These are phyloP conservation scores for Amaranthus hypochondriacus DNA, from an alignment of 148 eudicot genomes.

Conservation along the genomic window DNA sequence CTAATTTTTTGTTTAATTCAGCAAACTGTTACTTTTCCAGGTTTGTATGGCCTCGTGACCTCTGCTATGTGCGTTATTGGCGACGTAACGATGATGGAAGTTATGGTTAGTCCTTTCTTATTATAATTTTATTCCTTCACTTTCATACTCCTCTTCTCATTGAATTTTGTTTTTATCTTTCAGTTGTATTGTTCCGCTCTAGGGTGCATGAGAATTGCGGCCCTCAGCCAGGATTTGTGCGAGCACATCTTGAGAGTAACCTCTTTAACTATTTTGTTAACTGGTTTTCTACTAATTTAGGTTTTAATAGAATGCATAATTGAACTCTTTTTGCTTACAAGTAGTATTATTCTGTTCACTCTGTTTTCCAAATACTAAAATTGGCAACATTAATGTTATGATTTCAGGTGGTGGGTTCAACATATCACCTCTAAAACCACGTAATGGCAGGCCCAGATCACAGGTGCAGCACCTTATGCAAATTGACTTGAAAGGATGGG, in stretches of 20 bases:
- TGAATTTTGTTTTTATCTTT: slow-evolving; percentile 26
- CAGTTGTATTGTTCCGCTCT: slow-evolving; percentile 94
- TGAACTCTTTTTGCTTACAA: neutral
- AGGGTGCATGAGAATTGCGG: slow-evolving; percentile 95
- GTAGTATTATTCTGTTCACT: slow-evolving; percentile 1
- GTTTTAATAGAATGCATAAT: neutral
- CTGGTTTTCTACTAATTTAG: neutral
- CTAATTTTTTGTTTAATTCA: neutral
- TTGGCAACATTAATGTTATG: neutral
- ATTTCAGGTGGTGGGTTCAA: slow-evolving; percentile 95
- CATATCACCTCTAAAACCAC: slow-evolving; percentile 82
- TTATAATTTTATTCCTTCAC: neutral
- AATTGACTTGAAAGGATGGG: slow-evolving; percentile 98
- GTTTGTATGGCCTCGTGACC: slow-evolving; percentile 99
- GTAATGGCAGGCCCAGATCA: slow-evolving; percentile 88
- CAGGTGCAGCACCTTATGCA: slow-evolving; percentile 99
- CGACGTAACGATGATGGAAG: slow-evolving; percentile 99
- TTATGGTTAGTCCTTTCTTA: slow-evolving; percentile 53
- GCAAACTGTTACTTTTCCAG: slow-evolving; percentile 33
- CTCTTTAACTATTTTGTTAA: slow-evolving; percentile 23
- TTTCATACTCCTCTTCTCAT: slow-evolving; percentile 13
- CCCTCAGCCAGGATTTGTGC: slow-evolving; percentile 96
- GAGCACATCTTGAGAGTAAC: slow-evolving; percentile 96
- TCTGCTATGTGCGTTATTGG: slow-evolving; percentile 98
- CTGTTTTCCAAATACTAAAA: slow-evolving; percentile 1